These are phyloP conservation scores for Crotalaria pallida DNA, from an alignment of 306 rosid species.

Conservation along the genomic window DNA sequence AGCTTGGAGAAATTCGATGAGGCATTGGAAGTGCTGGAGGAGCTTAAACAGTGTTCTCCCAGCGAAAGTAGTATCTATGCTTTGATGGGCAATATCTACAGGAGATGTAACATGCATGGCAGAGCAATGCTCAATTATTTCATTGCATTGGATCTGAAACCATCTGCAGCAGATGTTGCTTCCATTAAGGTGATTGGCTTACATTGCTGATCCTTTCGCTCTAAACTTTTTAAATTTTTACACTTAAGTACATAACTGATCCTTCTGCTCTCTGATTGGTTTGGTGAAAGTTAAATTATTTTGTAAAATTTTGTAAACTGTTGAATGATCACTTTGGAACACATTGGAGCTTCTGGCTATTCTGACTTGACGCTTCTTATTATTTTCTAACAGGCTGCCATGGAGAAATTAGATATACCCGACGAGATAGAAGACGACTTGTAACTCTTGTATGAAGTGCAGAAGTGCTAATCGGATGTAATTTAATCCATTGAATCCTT, in stretches of 20 bases:
- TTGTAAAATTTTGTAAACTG: not conserved
- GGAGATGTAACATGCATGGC: slow-evolving; percentile 79
- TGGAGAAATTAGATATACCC: slow-evolving; percentile 86
- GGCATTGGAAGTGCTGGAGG: slow-evolving; percentile 82
- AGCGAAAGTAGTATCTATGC: slow-evolving; percentile 94
- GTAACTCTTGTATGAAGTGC: slow-evolving; percentile 31
- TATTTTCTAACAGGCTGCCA: slow-evolving; percentile 61
- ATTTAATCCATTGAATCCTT: slow-evolving; percentile 15
- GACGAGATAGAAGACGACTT: slow-evolving; percentile 78
- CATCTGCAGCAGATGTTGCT: slow-evolving; percentile 93
- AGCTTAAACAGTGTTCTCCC: slow-evolving; percentile 88
- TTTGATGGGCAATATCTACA: slow-evolving; percentile 89
- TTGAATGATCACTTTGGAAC: not conserved
- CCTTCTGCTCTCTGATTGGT: slow-evolving; percentile 1
- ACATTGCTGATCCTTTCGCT: slow-evolving; percentile 1
- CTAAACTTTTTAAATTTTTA: not conserved
- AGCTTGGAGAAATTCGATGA: slow-evolving; percentile 74
- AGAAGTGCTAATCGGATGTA: slow-evolving; percentile 15
- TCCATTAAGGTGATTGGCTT: slow-evolving; percentile 65
- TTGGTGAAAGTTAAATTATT: slow-evolving; percentile 1
- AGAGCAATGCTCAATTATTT: slow-evolving; percentile 95
- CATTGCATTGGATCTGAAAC: slow-evolving; percentile 92
- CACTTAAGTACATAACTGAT: not conserved
- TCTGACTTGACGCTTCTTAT: not conserved
- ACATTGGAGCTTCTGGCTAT: not conserved